Conservation (phyloP, 306 rosid species). For the Trichosanthes cucumerina region DNA sequence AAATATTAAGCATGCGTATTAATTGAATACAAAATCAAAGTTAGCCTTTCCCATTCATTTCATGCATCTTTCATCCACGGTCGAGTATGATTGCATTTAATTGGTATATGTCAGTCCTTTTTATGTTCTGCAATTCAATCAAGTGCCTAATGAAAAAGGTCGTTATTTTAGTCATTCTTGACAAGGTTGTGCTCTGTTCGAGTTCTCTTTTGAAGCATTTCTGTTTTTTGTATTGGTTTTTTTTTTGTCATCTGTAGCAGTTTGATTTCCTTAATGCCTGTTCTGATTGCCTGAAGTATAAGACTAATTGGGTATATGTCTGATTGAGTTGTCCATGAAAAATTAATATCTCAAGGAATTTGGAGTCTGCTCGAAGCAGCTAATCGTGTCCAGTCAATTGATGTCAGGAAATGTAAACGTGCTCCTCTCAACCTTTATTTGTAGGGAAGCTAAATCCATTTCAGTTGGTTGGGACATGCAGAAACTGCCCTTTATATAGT, state of each 20-base stretch:
- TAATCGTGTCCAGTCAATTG: neutral
- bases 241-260: neutral
- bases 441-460: neutral
- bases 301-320: neutral
- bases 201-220: neutral
- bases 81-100: neutral
- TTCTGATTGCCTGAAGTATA: neutral
- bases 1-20: neutral
- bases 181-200: neutral
- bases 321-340: neutral
- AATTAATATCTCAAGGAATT: neutral
- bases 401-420: neutral
- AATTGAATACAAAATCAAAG: neutral
- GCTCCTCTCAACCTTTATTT: neutral
- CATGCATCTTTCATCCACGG: neutral
- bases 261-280: neutral
- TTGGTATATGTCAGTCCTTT: neutral
- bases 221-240: neutral
- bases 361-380: neutral
- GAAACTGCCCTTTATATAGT: neutral
- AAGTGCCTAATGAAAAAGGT: neutral
- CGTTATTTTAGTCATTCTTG: neutral
- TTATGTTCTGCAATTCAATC: neutral
- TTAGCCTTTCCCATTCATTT: neutral
- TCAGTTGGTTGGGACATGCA: constrained; percentile 1